Evolutionary conservation across 2,329 filamentous ascomycete species (phyloP).

Genomic region (Monosporascus sp.): DNA sequence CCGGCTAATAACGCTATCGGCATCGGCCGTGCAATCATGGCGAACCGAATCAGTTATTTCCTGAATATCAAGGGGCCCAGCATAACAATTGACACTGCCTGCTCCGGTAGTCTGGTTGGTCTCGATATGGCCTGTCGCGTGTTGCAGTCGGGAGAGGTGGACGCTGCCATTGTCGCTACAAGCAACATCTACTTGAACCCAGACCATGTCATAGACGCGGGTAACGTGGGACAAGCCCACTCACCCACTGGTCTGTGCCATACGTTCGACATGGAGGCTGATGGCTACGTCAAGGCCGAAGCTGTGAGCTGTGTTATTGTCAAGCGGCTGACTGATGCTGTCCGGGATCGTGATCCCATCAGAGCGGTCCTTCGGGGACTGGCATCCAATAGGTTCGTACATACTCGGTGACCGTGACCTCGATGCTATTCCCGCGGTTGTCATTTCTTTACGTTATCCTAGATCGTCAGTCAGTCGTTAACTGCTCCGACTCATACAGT

Average conservation of each 20-base stretch:
- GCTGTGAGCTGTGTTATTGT: slow-evolving; percentile 35
- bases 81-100: no score
- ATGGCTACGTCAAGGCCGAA: slow-evolving; percentile 43
- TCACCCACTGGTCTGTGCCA: slow-evolving; percentile 18
- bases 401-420: no score
- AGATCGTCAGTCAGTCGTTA: no score
- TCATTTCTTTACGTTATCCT: no score
- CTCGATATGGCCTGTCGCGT: no score
- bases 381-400: no score
- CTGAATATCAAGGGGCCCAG: slow-evolving; percentile 25
- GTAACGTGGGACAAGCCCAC: background rate
- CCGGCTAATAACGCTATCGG: slow-evolving; percentile 11
- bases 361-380: slow-evolving; percentile 27
- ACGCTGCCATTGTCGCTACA: slow-evolving; percentile 14
- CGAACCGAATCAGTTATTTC: slow-evolving; percentile 28
- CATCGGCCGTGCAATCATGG: slow-evolving; percentile 17
- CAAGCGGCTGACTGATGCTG: slow-evolving; percentile 36
- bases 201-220: slow-evolving; percentile 12
- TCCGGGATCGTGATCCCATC: slow-evolving; percentile 35
- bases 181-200: slow-evolving; percentile 28
- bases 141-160: no score
- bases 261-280: slow-evolving; percentile 33
- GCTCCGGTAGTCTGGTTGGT: no score
- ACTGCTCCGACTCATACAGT: no score
- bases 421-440: no score